Evolutionary conservation across 306 rosid genomes (phyloP).

Genomic region (Vicia sativa): DNA sequence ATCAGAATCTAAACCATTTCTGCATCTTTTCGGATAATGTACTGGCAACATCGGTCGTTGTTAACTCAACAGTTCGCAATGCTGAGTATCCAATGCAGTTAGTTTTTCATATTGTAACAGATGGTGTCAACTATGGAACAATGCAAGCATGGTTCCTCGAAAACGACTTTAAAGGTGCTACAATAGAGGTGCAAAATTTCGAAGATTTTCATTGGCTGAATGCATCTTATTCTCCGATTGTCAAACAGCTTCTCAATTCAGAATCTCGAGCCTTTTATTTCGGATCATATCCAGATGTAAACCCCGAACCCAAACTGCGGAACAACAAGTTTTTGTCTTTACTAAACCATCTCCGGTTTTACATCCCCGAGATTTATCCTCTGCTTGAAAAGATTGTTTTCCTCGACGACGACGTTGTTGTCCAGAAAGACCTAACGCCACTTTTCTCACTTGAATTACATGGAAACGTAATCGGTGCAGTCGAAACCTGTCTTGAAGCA

Average conservation of each 20-base stretch:
- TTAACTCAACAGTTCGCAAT: constrained; percentile 76
- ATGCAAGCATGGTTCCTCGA: constrained; percentile 87
- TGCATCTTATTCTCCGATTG: constrained; percentile 68
- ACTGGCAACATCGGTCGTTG: constrained; percentile 74
- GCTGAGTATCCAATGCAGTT: constrained; percentile 78
- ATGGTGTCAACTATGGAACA: constrained; percentile 65
- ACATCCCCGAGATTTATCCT: constrained; percentile 91
- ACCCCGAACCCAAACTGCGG: constrained; percentile 58
- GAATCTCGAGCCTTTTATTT: constrained; percentile 62
- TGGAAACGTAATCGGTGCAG: constrained; percentile 91
- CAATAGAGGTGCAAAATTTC: constrained; percentile 71
- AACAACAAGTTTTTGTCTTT: constrained; percentile 64
- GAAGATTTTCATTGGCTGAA: constrained; percentile 82
- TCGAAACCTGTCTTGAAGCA: constrained; percentile 93
- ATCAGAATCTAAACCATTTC: constrained; percentile 83
- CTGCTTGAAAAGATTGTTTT: constrained; percentile 89
- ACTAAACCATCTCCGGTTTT: constrained; percentile 89
- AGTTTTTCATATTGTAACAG: constrained; percentile 83
- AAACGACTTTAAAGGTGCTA: constrained; percentile 79
- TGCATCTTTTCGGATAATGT: constrained; percentile 93
- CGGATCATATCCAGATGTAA: constrained; percentile 56
- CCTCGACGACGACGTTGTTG: constrained; percentile 88
- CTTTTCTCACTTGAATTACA: constrained; percentile 87
- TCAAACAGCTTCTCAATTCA: constrained; percentile 62
- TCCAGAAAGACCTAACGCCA: constrained; percentile 83